These are phyloP conservation scores for Aureobasidium namibiae DNA, from an alignment of 2,329 filamentous ascomycete species.

Conservation along the genomic window DNA sequence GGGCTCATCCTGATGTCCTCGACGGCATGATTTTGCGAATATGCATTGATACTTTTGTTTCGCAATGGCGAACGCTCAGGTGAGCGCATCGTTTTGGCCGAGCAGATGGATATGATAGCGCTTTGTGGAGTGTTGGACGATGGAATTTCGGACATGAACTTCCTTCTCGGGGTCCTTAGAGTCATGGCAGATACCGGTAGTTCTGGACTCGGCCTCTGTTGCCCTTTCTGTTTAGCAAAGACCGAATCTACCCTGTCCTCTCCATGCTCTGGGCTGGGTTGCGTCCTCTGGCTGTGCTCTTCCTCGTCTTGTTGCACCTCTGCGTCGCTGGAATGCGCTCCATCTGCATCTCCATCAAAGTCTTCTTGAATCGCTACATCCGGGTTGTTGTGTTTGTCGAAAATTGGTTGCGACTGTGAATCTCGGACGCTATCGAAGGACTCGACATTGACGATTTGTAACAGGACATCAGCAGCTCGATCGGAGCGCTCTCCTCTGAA, in stretches of 20 bases:
- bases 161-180: background rate
- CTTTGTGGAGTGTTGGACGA: slow-evolving; percentile 21
- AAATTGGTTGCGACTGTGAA: background rate
- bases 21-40: background rate
- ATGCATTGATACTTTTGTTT: slow-evolving; percentile 13
- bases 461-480: background rate
- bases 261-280: background rate
- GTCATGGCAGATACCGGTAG: background rate
- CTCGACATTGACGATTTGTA: background rate
- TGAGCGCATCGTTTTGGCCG: slow-evolving; percentile 3
- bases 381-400: no score
- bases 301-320: background rate
- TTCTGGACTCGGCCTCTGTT: slow-evolving; percentile 6
- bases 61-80: slow-evolving; percentile 18
- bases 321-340: no score
- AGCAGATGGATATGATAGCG: slow-evolving; percentile 17
- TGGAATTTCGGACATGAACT: slow-evolving; percentile 17
- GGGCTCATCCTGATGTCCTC: background rate
- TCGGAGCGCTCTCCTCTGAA: background rate
- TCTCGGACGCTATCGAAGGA: background rate
- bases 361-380: background rate
- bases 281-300: background rate
- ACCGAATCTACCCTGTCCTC: slow-evolving; percentile 5
- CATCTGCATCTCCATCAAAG: background rate
- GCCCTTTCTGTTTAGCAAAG: slow-evolving; percentile 14